Conservation (phyloP, 805 yeast genomes). For the Blastobotrys americana region DNA sequence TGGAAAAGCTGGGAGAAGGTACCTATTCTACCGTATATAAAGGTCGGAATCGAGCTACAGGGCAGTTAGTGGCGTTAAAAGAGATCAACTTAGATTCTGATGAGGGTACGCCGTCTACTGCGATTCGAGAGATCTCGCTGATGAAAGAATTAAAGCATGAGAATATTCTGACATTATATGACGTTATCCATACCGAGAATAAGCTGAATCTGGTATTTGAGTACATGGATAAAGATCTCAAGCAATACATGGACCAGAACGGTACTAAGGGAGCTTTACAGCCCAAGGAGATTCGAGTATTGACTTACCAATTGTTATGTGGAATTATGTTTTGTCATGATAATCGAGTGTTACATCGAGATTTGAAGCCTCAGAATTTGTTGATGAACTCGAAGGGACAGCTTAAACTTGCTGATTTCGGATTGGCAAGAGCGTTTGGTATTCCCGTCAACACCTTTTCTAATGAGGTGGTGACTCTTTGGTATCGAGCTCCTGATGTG, state of each 20-base stretch:
- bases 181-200: conserved; percentile 94
- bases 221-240: conserved; percentile 86
- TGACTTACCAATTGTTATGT: conserved; percentile 86
- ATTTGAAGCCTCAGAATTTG: conserved; percentile 89
- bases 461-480: conserved; percentile 93
- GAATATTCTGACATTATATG: conserved; percentile 85
- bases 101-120: conserved; percentile 98
- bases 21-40: conserved; percentile 99
- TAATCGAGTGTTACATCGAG: conserved; percentile 73
- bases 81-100: conserved; percentile 93
- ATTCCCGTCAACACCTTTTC: conserved; percentile 96
- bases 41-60: conserved; percentile 78
- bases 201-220: conserved; percentile 91
- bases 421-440: conserved; percentile 95
- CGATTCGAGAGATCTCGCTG: conserved; percentile 90
- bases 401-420: conserved; percentile 91
- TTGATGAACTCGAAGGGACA: conserved; percentile 86
- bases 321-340: conserved; percentile 88
- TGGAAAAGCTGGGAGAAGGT: conserved; percentile 88
- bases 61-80: conserved; percentile 86
- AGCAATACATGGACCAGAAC: conserved; percentile 86
- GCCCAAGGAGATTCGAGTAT: conserved; percentile 68
- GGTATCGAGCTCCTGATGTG: conserved; percentile 98
- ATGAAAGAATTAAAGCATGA: conserved; percentile 93
- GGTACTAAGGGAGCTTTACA: conserved; percentile 71